Percentiles rank a stretch among this genome's conserved stretches.
These are phyloP conservation scores for Phaeosphaeria sp. DNA, from an alignment of 2,329 filamentous ascomycete genomes.

Conservation along the genomic window DNA sequence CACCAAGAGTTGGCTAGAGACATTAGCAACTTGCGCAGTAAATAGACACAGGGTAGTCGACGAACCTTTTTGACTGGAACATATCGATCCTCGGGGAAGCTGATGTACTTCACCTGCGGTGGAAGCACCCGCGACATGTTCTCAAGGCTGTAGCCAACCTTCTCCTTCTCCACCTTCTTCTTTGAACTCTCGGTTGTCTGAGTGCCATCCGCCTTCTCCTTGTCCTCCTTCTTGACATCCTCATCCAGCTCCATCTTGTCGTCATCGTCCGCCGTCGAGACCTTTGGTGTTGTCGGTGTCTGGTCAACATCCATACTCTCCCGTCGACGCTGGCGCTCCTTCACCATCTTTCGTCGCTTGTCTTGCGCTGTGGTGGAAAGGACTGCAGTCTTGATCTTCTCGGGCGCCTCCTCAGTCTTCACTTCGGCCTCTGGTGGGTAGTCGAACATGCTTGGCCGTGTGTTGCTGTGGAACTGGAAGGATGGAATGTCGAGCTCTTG, in stretches of 20 bases:
- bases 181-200: constrained; percentile 65
- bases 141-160: constrained; percentile 92
- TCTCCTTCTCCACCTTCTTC: constrained; percentile 95
- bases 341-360: constrained; percentile 91
- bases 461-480: constrained; percentile 96
- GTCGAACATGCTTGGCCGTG: constrained; percentile 93
- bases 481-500: constrained; percentile 91
- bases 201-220: constrained; percentile 60
- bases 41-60: neutral
- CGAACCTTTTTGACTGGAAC: constrained; percentile 88
- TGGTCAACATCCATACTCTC: constrained; percentile 97
- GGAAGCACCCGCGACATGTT: constrained; percentile 97
- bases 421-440: constrained; percentile 97
- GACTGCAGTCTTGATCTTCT: constrained; percentile 93
- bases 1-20: constrained; percentile 84
- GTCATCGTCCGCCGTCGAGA: constrained; percentile 60
- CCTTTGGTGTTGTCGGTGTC: constrained; percentile 76
- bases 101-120: constrained; percentile 92
- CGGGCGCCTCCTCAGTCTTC: constrained; percentile 90
- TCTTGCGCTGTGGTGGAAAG: constrained; percentile 96
- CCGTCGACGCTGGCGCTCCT: constrained; percentile 85
- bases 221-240: constrained; percentile 53
- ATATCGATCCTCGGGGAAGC: constrained; percentile 88
- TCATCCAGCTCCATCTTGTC: constrained; percentile 83
- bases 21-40: constrained; percentile 22